Evolutionary conservation across 805 yeast species (phyloP), one percentile per base, ranked within the genome.

Genomic region (Naumovozyma dairenensis): DNA sequence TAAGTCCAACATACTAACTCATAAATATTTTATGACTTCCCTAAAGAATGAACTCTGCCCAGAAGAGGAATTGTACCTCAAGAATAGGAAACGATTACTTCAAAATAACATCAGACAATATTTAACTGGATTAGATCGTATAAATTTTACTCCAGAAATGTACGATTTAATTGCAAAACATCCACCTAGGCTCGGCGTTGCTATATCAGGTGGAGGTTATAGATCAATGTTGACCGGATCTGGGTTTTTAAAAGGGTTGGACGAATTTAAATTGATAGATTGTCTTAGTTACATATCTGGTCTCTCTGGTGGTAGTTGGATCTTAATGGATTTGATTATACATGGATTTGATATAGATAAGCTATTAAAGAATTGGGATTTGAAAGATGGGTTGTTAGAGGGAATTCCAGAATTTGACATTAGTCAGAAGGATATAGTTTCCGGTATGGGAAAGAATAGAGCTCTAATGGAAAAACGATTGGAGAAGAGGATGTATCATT

Each of bases 281-380:
- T 57, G 71, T 6, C 38, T 74, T 0, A 58, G 69, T 12, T 78
- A 79, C 48, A 60, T 79, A 8, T 68, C 74, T 0, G 85, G 85
- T 1, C 66, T 77, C 1, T 76, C 84, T 3, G 86, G 86, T 1
- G 87, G 86, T 1, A 69, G 79, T 29, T 79, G 87, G 86, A 54
- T 76, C 6, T 71, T 79, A 2, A 69, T 78, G 29, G 67, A 71
- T 15, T 42, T 69, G 20, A 50, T 62, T 5, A 34, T 63, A 10
- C 53, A 66, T 42, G 63, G 65, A 42, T 67, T 64, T 46, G 42
- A 56, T 13, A 44, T 63, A 1, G 43, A 63, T n/a, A 36, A 37
- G 4, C 38, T 55, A 16, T 37, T 56, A 4, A 51, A 55, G 5
- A 36, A 39, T 32, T 66, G 76, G 77, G 56, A 60, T 32, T 45